These are phyloP conservation scores for Trypanosoma conorhini DNA, from an alignment of 208 protist species.

Conservation along the genomic window DNA sequence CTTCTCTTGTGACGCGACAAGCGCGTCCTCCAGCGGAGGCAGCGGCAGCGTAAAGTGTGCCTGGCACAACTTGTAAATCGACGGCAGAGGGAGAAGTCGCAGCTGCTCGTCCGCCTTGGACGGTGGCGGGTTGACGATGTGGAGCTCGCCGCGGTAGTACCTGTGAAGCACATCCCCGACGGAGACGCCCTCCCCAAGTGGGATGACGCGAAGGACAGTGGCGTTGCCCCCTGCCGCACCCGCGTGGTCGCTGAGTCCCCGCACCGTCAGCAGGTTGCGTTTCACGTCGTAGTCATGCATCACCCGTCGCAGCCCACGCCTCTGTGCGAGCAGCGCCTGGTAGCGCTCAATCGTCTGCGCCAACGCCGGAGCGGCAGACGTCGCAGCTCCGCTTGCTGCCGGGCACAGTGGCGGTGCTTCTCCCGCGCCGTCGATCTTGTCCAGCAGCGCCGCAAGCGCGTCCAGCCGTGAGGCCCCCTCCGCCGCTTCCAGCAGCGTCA, in stretches of 20 bases:
- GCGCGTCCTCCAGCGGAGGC: conserved; percentile 15
- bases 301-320: conserved; percentile 12
- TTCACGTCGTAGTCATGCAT: conserved; percentile 22
- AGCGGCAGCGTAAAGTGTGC: conserved; percentile 16
- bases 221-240: neutral
- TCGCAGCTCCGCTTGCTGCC: neutral
- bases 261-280: conserved; percentile 13
- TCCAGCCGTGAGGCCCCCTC: conserved; percentile 13
- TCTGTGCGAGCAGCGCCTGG: conserved; percentile 13
- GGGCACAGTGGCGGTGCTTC: neutral
- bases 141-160: conserved; percentile 24
- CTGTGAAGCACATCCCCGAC: conserved; percentile 20
- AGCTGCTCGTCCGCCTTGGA: neutral
- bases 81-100: neutral
- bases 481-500: conserved; percentile 4
- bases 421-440: neutral
- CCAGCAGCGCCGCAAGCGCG: conserved; percentile 12
- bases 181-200: neutral
- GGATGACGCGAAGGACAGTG: conserved; percentile 22
- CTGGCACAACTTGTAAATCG: conserved; percentile 21
- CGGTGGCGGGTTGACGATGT: conserved; percentile 4
- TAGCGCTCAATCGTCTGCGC: conserved; percentile 21
- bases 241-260: neutral
- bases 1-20: neutral
- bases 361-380: neutral